Percentiles rank a stretch among this genome's conserved stretches.
Evolutionary conservation across 2,329 filamentous ascomycete genomes (phyloP).

Genomic region (Dactylellina drechsleri): DNA sequence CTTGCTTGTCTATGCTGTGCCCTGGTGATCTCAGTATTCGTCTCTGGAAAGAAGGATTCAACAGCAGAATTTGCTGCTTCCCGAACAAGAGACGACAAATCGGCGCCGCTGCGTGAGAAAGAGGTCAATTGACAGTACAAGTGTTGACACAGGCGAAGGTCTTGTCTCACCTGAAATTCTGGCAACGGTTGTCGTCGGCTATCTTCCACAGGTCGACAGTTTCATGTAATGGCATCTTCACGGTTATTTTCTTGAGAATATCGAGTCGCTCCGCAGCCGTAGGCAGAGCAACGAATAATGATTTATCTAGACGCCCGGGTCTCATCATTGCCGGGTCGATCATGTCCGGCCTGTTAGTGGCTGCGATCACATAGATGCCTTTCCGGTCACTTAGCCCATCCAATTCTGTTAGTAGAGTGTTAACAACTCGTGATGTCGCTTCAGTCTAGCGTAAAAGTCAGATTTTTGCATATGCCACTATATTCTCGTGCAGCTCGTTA

Average conservation of each 20-base stretch:
- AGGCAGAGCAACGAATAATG: slow-evolving; percentile 89
- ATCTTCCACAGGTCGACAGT: slow-evolving; percentile 70
- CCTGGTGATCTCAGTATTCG: slow-evolving; percentile 1
- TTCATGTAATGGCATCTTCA: slow-evolving; percentile 67
- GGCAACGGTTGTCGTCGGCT: slow-evolving; percentile 74
- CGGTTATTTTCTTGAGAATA: slow-evolving; percentile 76
- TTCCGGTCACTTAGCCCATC: slow-evolving; percentile 82
- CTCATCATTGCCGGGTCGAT: slow-evolving; percentile 96
- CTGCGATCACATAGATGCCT: slow-evolving; percentile 93
- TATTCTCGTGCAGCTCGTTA: neutral
- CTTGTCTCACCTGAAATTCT: slow-evolving; percentile 72
- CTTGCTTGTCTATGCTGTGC: slow-evolving; percentile 3
- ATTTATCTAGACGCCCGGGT: slow-evolving; percentile 85
- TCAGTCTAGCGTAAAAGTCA: slow-evolving; percentile 70
- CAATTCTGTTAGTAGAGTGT: slow-evolving; percentile 91
- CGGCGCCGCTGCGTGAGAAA: slow-evolving; percentile 65
- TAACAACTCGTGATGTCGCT: slow-evolving; percentile 87
- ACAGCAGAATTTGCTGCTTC: slow-evolving; percentile 65
- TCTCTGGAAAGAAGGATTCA: slow-evolving; percentile 43
- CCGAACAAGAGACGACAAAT: slow-evolving; percentile 70
- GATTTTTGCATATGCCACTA: slow-evolving; percentile 1
- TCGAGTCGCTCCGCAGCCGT: slow-evolving; percentile 81
- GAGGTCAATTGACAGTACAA: slow-evolving; percentile 29
- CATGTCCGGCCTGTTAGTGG: slow-evolving; percentile 94
- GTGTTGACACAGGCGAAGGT: neutral